phyloP scores from a whole-genome alignment of 345 rosid species.

The Citropsis articulata region DNA sequence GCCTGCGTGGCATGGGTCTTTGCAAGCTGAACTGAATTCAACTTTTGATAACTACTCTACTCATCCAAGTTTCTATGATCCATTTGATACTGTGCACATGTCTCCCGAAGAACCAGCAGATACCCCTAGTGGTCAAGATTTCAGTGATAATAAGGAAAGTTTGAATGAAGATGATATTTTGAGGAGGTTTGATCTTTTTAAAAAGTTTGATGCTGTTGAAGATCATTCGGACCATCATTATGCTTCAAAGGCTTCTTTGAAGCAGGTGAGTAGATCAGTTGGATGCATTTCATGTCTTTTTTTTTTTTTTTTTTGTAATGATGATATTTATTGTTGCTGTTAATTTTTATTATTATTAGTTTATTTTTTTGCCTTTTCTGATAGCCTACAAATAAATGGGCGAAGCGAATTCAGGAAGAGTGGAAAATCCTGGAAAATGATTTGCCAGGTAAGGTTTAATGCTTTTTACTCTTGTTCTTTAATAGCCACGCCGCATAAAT shows the following conservation, averaged over 20 bases:
- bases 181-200: constrained; percentile 53
- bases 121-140: constrained; percentile 14
- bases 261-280: constrained; percentile 50
- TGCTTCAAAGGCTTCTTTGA: constrained; percentile 28
- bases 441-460: constrained; percentile 64
- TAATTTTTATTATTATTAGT: too few relatives aligned
- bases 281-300: constrained; percentile 3
- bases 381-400: constrained; percentile 69
- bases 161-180: constrained; percentile 46
- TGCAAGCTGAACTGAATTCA: background rate
- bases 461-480: background rate
- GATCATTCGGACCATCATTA: constrained; percentile 68
- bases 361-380: background rate
- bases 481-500: background rate
- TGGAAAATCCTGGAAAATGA: constrained; percentile 85
- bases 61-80: constrained; percentile 8
- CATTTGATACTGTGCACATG: constrained; percentile 12
- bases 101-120: constrained; percentile 34
- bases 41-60: background rate
- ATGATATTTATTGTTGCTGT: background rate
- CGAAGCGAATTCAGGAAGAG: constrained; percentile 77
- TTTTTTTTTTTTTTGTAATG: background rate
- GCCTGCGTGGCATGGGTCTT: constrained; percentile 13
- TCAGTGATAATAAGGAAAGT: constrained; percentile 26
- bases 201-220: constrained; percentile 75